A percentile compares a stretch with the other conserved stretches of the same genome.
These are phyloP conservation scores for Flagelloscypha sp. DNA, from an alignment of 768 basidiomycete genomes.

Conservation along the genomic window DNA sequence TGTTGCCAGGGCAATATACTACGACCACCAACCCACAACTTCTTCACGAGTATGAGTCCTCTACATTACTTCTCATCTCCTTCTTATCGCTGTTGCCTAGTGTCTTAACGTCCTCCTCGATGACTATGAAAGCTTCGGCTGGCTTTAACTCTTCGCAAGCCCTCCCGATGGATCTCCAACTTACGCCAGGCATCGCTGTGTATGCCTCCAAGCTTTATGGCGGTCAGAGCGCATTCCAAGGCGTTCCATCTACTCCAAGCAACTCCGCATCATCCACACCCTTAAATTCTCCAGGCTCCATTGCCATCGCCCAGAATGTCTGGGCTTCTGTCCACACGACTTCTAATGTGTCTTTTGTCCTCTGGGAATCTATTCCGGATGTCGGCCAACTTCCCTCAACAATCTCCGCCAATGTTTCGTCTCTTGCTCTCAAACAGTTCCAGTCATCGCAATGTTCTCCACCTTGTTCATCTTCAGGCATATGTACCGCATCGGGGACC, in stretches of 20 bases:
- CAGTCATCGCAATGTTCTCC: slow-evolving; percentile 71
- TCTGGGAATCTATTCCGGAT: slow-evolving; percentile 80
- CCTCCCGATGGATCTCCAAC: slow-evolving; percentile 61
- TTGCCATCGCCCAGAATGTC: slow-evolving; percentile 63
- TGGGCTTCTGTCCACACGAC: slow-evolving; percentile 59
- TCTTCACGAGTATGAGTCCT: slow-evolving; percentile 57
- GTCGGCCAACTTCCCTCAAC: slow-evolving; percentile 61
- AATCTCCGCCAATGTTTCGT: slow-evolving; percentile 33
- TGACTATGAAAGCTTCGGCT: slow-evolving; percentile 45
- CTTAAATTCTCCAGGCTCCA: slow-evolving; percentile 46
- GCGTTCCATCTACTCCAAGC: slow-evolving; percentile 46
- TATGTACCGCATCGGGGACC: slow-evolving; percentile 62
- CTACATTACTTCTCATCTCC: too few species aligned
- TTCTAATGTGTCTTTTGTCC: slow-evolving; percentile 49
- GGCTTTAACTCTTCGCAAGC: slow-evolving; percentile 65
- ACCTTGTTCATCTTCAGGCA: slow-evolving; percentile 62
- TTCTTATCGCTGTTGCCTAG: too few species aligned
- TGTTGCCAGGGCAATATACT: slow-evolving; percentile 74
- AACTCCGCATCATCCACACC: slow-evolving; percentile 39
- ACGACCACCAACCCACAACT: slow-evolving; percentile 64
- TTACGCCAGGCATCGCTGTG: slow-evolving; percentile 60
- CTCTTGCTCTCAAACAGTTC: slow-evolving; percentile 57
- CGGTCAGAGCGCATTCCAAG: slow-evolving; percentile 52
- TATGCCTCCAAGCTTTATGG: slow-evolving; percentile 58
- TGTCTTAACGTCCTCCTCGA: slow-evolving; percentile 58